These are phyloP conservation scores for Cadophora malorum DNA, from an alignment of 2,329 filamentous ascomycete genomes.

Conservation along the genomic window DNA sequence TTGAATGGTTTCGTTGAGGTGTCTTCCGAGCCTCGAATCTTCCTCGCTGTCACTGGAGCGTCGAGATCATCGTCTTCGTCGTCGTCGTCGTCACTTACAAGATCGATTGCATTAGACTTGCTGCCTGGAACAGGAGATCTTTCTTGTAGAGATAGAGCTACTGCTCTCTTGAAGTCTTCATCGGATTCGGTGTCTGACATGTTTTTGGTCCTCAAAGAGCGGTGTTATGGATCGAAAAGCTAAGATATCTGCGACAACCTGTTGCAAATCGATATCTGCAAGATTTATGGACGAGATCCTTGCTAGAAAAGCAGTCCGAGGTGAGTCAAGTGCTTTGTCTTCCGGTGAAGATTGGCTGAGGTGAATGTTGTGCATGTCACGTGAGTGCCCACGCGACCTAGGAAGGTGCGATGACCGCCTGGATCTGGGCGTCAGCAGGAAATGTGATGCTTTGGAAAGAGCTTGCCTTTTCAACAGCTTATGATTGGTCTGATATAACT, in stretches of 20 bases:
- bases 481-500: not conserved
- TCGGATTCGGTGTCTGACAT: constrained; percentile 48
- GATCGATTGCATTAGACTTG: constrained; percentile 40
- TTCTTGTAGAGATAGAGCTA: constrained; percentile 59
- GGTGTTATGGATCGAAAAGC: not conserved
- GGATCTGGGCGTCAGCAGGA: not conserved
- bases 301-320: not conserved
- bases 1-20: not conserved
- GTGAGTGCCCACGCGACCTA: not conserved
- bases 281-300: too few species aligned
- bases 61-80: constrained; percentile 44
- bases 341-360: not conserved
- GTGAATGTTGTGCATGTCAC: not conserved
- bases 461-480: not conserved
- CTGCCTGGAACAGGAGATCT: not conserved
- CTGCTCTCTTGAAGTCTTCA: constrained; percentile 64
- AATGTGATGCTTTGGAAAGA: not conserved
- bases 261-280: too few species aligned
- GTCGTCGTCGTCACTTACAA: constrained; percentile 46
- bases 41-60: constrained; percentile 34
- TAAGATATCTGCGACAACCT: not conserved
- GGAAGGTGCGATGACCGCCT: not conserved
- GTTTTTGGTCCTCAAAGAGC: not conserved
- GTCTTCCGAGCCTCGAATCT: not conserved
- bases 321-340: not conserved